Percentiles rank a stretch among this genome's conserved stretches.
Evolutionary conservation across 257 asterid species (phyloP).

Genomic region (Petrea volubilis): DNA sequence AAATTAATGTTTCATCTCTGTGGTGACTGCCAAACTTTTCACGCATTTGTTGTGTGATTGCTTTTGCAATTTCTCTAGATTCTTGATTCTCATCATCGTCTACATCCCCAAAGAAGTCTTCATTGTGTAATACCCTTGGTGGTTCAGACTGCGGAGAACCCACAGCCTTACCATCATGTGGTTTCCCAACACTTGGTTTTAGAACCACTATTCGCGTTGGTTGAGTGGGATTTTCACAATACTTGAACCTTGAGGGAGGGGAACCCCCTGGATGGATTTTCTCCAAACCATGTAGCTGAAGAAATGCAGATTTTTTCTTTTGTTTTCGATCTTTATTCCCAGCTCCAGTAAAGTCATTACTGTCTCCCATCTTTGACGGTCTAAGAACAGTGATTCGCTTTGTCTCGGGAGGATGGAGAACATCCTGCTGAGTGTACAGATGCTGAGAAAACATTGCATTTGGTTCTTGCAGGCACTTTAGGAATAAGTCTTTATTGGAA

Average conservation of each 20-base stretch:
- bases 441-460: constrained; percentile 54
- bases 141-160: constrained; percentile 38
- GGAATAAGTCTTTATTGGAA: constrained; percentile 72
- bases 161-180: constrained; percentile 35
- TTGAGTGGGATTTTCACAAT: constrained; percentile 46
- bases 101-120: constrained; percentile 37
- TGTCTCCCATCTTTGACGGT: constrained; percentile 62
- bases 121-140: constrained; percentile 34
- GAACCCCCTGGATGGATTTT: constrained; percentile 34
- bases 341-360: constrained; percentile 30
- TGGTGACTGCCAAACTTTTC: constrained; percentile 46
- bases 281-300: constrained; percentile 30
- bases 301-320: constrained; percentile 27
- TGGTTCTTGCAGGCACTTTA: constrained; percentile 77
- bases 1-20: constrained; percentile 54
- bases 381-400: constrained; percentile 73
- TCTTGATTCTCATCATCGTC: constrained; percentile 53
- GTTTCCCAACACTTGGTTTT: constrained; percentile 64
- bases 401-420: constrained; percentile 53
- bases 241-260: constrained; percentile 38
- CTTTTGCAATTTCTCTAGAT: constrained; percentile 63
- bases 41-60: constrained; percentile 54
- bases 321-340: constrained; percentile 41
- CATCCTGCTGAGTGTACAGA: constrained; percentile 34
- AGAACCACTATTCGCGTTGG: constrained; percentile 78